Evolutionary conservation across 164 flowering plant species (phyloP).

Genomic region (Macadamia integrifolia): DNA sequence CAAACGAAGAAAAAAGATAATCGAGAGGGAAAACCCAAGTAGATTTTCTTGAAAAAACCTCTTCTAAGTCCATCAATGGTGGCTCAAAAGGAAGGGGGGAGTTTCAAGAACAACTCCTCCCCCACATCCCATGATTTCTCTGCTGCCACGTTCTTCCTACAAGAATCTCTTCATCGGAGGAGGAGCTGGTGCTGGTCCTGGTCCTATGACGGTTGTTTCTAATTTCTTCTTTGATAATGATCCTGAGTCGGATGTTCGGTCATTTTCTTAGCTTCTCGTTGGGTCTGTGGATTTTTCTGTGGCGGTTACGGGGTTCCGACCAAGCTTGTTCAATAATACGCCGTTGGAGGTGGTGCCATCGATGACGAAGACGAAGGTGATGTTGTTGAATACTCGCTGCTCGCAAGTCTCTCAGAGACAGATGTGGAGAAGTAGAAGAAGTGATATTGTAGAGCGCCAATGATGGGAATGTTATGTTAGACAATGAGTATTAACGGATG

Average conservation of each 20-base stretch:
- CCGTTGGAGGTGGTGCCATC: too few relatives aligned
- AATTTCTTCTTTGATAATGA: slow-evolving; percentile 57
- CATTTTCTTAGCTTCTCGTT: slow-evolving; percentile 89
- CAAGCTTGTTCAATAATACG: background rate
- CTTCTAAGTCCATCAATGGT: slow-evolving; percentile 10
- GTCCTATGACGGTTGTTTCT: slow-evolving; percentile 87
- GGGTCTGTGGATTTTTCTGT: slow-evolving; percentile 83
- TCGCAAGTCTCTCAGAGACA: too few relatives aligned
- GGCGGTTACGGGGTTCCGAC: slow-evolving; percentile 11
- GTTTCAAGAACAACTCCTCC: slow-evolving; percentile 14
- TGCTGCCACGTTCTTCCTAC: slow-evolving; percentile 52
- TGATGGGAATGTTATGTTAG: too few relatives aligned
- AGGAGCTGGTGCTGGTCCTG: slow-evolving; percentile 55
- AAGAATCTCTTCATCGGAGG: slow-evolving; percentile 39
- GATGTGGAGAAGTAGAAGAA: too few relatives aligned
- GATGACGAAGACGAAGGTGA: too few relatives aligned
- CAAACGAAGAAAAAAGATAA: background rate
- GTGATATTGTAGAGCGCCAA: too few relatives aligned
- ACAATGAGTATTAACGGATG: too few relatives aligned
- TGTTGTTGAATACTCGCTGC: too few relatives aligned
- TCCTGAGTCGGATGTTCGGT: slow-evolving; percentile 41
- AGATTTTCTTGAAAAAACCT: slow-evolving; percentile 1
- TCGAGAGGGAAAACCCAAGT: slow-evolving; percentile 1
- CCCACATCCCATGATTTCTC: slow-evolving; percentile 45
- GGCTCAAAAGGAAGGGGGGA: background rate